phyloP scores from a whole-genome alignment of 2,329 filamentous ascomycete species.

The Alternaria panax region DNA sequence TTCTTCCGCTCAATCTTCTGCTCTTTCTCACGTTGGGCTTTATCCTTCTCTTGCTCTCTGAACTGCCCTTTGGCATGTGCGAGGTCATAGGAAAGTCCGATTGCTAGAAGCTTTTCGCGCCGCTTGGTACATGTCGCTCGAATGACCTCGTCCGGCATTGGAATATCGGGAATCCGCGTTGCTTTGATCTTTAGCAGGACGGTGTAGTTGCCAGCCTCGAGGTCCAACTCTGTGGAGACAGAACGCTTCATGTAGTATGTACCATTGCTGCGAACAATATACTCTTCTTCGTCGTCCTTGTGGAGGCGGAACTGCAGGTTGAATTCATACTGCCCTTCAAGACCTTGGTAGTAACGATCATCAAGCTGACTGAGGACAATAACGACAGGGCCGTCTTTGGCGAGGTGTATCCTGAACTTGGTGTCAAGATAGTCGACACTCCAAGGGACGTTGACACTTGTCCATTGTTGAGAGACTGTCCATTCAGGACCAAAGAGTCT shows the following conservation, averaged over 20 bases:
- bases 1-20: constrained; percentile 48
- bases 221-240: constrained; percentile 76
- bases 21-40: constrained; percentile 50
- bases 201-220: constrained; percentile 77
- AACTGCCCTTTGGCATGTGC: constrained; percentile 71
- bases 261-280: constrained; percentile 64
- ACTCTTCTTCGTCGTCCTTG: constrained; percentile 66
- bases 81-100: constrained; percentile 74
- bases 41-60: constrained; percentile 59
- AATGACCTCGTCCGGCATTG: constrained; percentile 72
- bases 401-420: constrained; percentile 64
- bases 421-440: constrained; percentile 67
- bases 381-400: constrained; percentile 61
- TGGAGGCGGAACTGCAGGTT: constrained; percentile 66
- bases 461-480: constrained; percentile 69
- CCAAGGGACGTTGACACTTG: constrained; percentile 66
- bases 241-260: constrained; percentile 72
- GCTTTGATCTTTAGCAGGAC: constrained; percentile 79
- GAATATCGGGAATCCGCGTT: constrained; percentile 59
- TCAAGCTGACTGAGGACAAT: constrained; percentile 68
- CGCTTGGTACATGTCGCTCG: constrained; percentile 66
- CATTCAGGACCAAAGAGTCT: constrained; percentile 67
- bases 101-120: constrained; percentile 76
- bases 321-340: constrained; percentile 65
- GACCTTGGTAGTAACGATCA: constrained; percentile 65